These are phyloP conservation scores for Phanerochaete carnosa DNA, from an alignment of 768 basidiomycete genomes.

Conservation along the genomic window DNA sequence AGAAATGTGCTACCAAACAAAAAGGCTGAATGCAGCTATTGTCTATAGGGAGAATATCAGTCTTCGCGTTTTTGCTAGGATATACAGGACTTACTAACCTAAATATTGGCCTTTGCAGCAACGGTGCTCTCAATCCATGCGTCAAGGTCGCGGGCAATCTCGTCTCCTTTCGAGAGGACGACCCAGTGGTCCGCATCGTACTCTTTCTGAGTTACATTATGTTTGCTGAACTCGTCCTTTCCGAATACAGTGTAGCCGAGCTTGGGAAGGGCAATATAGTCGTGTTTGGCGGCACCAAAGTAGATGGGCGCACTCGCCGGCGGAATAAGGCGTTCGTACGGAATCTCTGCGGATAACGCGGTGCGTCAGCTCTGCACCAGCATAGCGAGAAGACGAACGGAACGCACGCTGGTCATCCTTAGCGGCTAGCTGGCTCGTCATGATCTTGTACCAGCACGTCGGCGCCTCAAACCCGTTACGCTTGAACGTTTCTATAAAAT, in stretches of 20 bases:
- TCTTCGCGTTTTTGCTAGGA: no score
- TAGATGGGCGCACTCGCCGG: background rate
- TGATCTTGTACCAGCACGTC: slow-evolving; percentile 36
- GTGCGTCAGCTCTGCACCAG: background rate
- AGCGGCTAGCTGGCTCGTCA: background rate
- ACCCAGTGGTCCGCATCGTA: slow-evolving; percentile 8
- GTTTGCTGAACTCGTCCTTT: background rate
- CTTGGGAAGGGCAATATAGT: background rate
- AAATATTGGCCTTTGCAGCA: no score
- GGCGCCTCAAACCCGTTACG: slow-evolving; percentile 31
- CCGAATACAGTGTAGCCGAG: background rate
- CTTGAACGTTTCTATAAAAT: slow-evolving; percentile 24
- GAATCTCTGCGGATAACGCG: background rate
- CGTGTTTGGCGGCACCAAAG: slow-evolving; percentile 5
- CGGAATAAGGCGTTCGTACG: background rate
- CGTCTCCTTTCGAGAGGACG: no score
- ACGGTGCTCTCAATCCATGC: no score
- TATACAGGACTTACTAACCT: no score
- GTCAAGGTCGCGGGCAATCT: no score
- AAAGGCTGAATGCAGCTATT: no score
- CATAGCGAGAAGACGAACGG: background rate
- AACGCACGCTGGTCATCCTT: background rate
- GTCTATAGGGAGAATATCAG: no score
- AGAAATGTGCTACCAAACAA: no score
- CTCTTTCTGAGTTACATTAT: slow-evolving; percentile 1